Base-by-base conservation (phyloP, 371 early-diverging fungal species). In the Dichotomocladium elegans region DNA sequence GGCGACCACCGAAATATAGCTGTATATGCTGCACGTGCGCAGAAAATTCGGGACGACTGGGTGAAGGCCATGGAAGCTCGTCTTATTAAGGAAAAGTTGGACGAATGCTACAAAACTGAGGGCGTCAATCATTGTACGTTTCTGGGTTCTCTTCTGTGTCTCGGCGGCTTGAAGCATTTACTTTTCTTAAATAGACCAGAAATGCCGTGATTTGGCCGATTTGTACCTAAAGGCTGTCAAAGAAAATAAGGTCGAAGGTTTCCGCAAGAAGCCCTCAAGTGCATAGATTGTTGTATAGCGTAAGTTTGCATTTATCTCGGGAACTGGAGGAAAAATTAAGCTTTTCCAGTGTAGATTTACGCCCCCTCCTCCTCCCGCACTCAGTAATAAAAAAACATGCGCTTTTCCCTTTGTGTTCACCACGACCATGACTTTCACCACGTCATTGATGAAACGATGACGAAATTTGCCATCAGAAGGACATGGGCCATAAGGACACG, bases 41-140 rank as follows among this genome's bases (percentile, higher is more conserved):
- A 87, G 60, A 73, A 82, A 53, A 80, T 91, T 59, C 87, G 90
- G 43, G 89, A 89, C 57, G 78, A 88, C 57, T 92, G 92, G 92
- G 85, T 92, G 24, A 86, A 83, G 68, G 84, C 83, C 37, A 90
- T 90, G 89, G 89, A 91, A 72, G 81, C 85, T 28, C 84, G 89
- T 55, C 74, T 92, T 31, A 77, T 88, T 35, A 81, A 87, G 58
- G 74, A 90, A 48, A 81, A 85, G 66, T 70, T 92, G 34, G 77
- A 77, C 60, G 83, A 85, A 75, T 92, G 92, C 72, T 87, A 88
- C 71, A 76, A 74, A 54, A 81, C 85, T 43, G 89, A 92, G 72
- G 87, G 91, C 51, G 90, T 90, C 57, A 92, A 92, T 71, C 89
- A 90, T 66, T 83, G 83, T 80, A 80, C 15, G n/a, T 47, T 11